These are phyloP conservation scores for Ambrosiella xylebori DNA, from an alignment of 2,329 filamentous ascomycete species.

Conservation along the genomic window DNA sequence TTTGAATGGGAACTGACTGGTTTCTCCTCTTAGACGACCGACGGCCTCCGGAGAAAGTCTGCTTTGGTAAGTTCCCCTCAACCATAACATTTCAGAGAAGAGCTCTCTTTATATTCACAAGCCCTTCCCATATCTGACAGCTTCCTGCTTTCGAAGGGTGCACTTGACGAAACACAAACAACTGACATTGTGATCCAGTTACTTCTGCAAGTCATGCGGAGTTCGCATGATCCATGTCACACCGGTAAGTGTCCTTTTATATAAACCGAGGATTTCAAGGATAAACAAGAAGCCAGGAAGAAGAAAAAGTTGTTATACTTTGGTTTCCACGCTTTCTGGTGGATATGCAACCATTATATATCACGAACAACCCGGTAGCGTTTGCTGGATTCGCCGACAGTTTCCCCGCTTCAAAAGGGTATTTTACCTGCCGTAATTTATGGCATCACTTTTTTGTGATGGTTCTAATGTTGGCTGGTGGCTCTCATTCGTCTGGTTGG, in stretches of 20 bases:
- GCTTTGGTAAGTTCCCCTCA: slow-evolving; percentile 31
- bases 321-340: too few relatives aligned
- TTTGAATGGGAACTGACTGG: neutral
- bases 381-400: too few relatives aligned
- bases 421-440: too few relatives aligned
- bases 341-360: too few relatives aligned
- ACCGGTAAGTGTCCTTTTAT: slow-evolving; percentile 25
- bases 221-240: slow-evolving; percentile 46
- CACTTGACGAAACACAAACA: neutral
- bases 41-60: slow-evolving; percentile 39
- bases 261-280: neutral
- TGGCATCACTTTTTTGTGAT: too few relatives aligned
- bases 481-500: too few relatives aligned
- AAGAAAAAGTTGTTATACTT: neutral
- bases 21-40: slow-evolving; percentile 28
- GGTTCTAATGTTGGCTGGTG: too few relatives aligned
- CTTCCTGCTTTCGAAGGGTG: neutral
- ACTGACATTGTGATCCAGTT: slow-evolving; percentile 22
- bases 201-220: slow-evolving; percentile 51
- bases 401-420: too few relatives aligned
- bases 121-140: slow-evolving; percentile 1
- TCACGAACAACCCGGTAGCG: too few relatives aligned
- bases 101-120: neutral
- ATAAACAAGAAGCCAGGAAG: neutral
- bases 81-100: neutral